A percentile compares a stretch with the other conserved stretches of the same genome.
phyloP scores from a whole-genome alignment of 768 basidiomycete genomes.

The Suillus lakei region DNA sequence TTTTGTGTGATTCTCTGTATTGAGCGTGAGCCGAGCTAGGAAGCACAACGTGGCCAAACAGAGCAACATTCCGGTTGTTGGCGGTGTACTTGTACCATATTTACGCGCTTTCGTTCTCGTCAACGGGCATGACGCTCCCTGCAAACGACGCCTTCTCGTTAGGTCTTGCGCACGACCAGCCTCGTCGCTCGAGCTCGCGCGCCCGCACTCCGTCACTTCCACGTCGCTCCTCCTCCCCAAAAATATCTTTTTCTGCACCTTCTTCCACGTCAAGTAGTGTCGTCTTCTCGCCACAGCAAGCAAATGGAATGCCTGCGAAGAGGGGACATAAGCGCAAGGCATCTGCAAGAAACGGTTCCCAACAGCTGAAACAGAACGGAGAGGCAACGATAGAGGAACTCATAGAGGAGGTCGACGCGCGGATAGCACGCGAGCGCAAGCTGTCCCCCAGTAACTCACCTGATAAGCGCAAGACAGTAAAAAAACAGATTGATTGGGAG shows the following conservation, averaged over 20 bases:
- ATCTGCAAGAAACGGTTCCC: constrained; percentile 30
- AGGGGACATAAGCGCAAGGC: constrained; percentile 30
- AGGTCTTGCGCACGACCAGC: constrained; percentile 40
- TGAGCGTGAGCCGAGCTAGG: background rate
- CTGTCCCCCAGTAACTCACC: constrained; percentile 17
- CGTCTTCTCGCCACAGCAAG: constrained; percentile 25
- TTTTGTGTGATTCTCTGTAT: constrained; percentile 11
- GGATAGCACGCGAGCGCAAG: constrained; percentile 25
- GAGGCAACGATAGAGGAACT: constrained; percentile 28
- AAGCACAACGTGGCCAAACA: constrained; percentile 5
- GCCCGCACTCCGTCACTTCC: constrained; percentile 29
- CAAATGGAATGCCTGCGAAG: constrained; percentile 44
- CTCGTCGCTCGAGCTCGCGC: constrained; percentile 31
- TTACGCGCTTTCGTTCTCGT: background rate
- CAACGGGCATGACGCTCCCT: constrained; percentile 32
- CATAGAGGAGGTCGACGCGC: constrained; percentile 25
- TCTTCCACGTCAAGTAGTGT: constrained; percentile 5
- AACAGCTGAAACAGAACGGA: constrained; percentile 15
- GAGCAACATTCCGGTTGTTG: background rate
- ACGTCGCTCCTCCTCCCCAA: constrained; percentile 53
- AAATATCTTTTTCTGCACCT: constrained; percentile 42
- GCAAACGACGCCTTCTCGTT: constrained; percentile 42
- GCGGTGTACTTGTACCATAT: background rate
- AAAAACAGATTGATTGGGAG: constrained; percentile 73
- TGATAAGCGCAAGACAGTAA: constrained; percentile 32